Base-by-base conservation (phyloP, 2,329 filamentous ascomycete species). In the Fusarium keratoplasticum region DNA sequence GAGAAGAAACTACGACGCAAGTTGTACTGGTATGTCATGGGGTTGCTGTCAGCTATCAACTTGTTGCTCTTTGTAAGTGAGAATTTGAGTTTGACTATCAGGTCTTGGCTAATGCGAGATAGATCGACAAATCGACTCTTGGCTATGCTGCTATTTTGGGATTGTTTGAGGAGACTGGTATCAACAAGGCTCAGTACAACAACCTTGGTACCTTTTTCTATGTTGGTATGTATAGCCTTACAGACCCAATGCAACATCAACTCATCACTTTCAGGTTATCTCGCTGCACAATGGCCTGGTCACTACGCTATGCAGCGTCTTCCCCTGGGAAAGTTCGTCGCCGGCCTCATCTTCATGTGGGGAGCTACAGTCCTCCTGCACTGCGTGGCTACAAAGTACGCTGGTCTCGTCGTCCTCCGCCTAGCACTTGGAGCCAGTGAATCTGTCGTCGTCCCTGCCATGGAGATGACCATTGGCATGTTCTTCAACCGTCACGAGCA, bases 401-500 rank as follows among this genome's bases (percentile, higher is more conserved):
- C 77, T 2, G 83, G 81, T 0, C 78, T 85, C 0, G 71, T 84
- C 1, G 80, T 81, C 6, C 74, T 84, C 22, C 81, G 83, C 0
- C 73, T 85, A 7, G 75, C 81, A 3, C 78, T 84, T 0, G 83
- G 83, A 2, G 80, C 78, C 16, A 75, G 78, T 1, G 83, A 84
- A 64, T 77, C 82, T 0, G 79, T 80, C 11, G 75, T 85, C 5
- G 81, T 85, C 2, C 83, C 83, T 0, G 83, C 82, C 3, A 81
- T 84, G 76, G 83, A 84, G 35, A 81, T 84, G 57, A 84, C 83
- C 0, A 81, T 84, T 10, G 81, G 80, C 61, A 83, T 83, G 82
- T 83, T 83, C 70, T 83, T 83, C 71, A 81, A 77, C 25, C 80
- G 79, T 1, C 71, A 78, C n/a, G 81, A 83, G 57, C 80, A 81